phyloP scores from a whole-genome alignment of 1,139 yeast species.

The Suhomyces bribrorum region DNA sequence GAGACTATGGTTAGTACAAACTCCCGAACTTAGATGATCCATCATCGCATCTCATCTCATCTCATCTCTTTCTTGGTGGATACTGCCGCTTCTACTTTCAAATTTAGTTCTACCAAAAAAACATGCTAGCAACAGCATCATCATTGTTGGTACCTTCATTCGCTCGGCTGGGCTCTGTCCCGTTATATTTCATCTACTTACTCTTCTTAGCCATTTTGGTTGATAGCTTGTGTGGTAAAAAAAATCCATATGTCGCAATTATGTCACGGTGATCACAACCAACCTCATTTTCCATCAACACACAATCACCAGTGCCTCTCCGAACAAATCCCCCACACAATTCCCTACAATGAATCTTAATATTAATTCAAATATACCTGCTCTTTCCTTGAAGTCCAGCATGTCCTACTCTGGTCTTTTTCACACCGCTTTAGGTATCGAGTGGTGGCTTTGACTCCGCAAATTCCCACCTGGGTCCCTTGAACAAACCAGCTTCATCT shows the following conservation, averaged over 20 bases:
- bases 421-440: conserved; percentile 16
- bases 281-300: conserved; percentile 1
- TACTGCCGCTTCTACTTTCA: too few relatives aligned
- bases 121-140: too few relatives aligned
- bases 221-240: conserved; percentile 12
- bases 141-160: not conserved
- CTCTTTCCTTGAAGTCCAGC: too few relatives aligned
- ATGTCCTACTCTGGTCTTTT: conserved; percentile 2
- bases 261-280: too few relatives aligned
- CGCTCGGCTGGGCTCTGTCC: not conserved
- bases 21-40: not conserved
- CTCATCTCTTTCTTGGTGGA: not conserved
- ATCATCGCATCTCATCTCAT: not conserved
- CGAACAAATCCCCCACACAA: not conserved
- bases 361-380: conserved; percentile 1
- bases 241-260: conserved; percentile 3
- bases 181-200: too few relatives aligned
- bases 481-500: not conserved
- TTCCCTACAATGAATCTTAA: conserved; percentile 1
- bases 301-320: not conserved
- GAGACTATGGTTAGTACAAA: conserved; percentile 44
- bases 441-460: conserved; percentile 28
- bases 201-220: conserved; percentile 32
- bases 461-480: conserved; percentile 2
- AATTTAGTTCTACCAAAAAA: too few relatives aligned